Conservation (phyloP, 2,329 filamentous ascomycete genomes). For the Trichoderma brevicompactum region DNA sequence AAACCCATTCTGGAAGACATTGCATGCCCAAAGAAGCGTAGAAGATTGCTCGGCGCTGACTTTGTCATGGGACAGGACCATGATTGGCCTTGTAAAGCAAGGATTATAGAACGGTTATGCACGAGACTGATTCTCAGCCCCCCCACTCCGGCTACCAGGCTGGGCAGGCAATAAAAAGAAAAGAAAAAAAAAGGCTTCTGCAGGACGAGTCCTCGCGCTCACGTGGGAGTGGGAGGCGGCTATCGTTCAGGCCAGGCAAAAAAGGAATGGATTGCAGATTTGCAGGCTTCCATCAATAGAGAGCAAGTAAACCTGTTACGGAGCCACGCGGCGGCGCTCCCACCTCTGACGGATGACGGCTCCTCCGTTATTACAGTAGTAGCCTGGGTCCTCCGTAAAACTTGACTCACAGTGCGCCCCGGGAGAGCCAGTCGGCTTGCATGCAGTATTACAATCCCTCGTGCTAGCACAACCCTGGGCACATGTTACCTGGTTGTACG, state of each 20-base stretch:
- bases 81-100: slow-evolving; percentile 13
- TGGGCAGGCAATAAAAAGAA: slow-evolving; percentile 1
- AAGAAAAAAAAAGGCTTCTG: background rate
- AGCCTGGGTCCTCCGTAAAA: too few species aligned
- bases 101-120: slow-evolving; percentile 9
- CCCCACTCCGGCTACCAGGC: background rate
- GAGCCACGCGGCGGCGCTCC: too few species aligned
- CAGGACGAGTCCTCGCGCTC: background rate
- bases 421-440: too few species aligned
- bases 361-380: background rate
- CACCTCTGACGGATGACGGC: background rate
- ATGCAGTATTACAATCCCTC: too few species aligned
- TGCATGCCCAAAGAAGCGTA: slow-evolving; percentile 21
- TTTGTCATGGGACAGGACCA: background rate
- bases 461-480: background rate
- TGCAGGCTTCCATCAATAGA: background rate
- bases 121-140: slow-evolving; percentile 16
- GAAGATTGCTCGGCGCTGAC: background rate
- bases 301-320: background rate
- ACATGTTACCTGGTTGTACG: too few species aligned
- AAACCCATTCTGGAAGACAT: slow-evolving; percentile 17
- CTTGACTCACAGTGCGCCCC: too few species aligned
- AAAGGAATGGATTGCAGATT: background rate
- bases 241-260: background rate
- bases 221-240: slow-evolving; percentile 21